A percentile compares a stretch with the other conserved stretches of the same genome.
phyloP scores from a whole-genome alignment of 208 protist genomes.

The Crithidia fasciculata region DNA sequence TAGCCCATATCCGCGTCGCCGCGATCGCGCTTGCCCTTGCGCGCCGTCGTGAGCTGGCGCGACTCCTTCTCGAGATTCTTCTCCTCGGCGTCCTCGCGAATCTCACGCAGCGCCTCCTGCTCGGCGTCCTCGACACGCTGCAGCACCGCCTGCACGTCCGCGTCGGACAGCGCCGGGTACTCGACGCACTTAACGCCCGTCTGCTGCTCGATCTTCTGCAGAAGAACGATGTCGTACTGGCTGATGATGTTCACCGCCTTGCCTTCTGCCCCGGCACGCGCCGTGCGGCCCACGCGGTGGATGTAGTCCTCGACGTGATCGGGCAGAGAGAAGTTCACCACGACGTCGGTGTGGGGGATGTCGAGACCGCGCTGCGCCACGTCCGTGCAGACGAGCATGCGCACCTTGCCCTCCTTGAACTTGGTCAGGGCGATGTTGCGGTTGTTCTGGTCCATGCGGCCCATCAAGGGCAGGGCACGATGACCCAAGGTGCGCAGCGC shows the following conservation, averaged over 20 bases:
- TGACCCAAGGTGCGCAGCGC: constrained; percentile 91
- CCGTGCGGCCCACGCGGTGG: constrained; percentile 97
- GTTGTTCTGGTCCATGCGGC: constrained; percentile 92
- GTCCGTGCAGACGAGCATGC: constrained; percentile 93
- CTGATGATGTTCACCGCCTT: constrained; percentile 94
- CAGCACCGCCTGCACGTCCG: constrained; percentile 74
- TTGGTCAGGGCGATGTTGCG: constrained; percentile 89
- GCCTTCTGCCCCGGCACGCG: constrained; percentile 93
- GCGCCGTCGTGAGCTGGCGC: constrained; percentile 64
- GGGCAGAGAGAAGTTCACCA: constrained; percentile 98
- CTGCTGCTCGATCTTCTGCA: constrained; percentile 97
- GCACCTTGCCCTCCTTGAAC: constrained; percentile 91
- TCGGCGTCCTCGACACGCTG: constrained; percentile 93
- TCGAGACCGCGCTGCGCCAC: constrained; percentile 97
- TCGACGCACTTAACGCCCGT: constrained; percentile 93
- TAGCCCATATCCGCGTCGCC: constrained; percentile 84
- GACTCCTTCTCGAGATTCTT: constrained; percentile 80
- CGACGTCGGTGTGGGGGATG: constrained; percentile 97
- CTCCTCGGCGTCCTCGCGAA: constrained; percentile 87
- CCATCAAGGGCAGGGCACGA: constrained; percentile 91
- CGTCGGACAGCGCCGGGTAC: constrained; percentile 77
- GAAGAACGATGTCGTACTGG: constrained; percentile 98
- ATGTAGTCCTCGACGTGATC: constrained; percentile 98
- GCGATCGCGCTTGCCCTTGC: constrained; percentile 82
- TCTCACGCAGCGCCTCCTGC: constrained; percentile 88